Conservation (phyloP, 1,139 yeast species). For the Candida pseudocylindracea region DNA sequence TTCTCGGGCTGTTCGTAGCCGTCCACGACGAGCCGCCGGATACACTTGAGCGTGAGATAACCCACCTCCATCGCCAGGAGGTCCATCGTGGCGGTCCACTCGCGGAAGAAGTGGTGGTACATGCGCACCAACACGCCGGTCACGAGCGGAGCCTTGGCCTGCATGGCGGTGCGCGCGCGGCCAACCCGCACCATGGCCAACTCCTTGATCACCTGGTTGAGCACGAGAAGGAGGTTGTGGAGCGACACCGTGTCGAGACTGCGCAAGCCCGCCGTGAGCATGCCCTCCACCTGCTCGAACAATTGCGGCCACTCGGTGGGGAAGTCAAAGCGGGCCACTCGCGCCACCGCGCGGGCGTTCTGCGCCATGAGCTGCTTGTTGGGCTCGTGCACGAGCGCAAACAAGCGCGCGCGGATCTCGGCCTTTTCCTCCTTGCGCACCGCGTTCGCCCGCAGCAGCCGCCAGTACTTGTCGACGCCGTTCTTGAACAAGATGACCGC, state of each 20-base stretch:
- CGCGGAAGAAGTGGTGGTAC: conserved; percentile 34
- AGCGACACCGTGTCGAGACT: conserved; percentile 11
- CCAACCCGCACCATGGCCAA: conserved; percentile 67
- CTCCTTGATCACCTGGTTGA: conserved; percentile 59
- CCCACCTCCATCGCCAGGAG: conserved; percentile 42
- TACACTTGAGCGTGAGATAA: conserved; percentile 50
- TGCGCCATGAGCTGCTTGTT: conserved; percentile 58
- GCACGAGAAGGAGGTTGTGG: conserved; percentile 38
- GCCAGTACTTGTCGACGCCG: conserved; percentile 70
- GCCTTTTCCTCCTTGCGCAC: conserved; percentile 47
- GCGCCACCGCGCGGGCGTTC: conserved; percentile 63
- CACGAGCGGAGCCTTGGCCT: conserved; percentile 40
- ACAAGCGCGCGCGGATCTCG: conserved; percentile 34
- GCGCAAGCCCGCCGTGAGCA: conserved; percentile 7
- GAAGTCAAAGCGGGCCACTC: conserved; percentile 64
- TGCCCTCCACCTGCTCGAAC: conserved; percentile 34
- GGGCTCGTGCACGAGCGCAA: conserved; percentile 40
- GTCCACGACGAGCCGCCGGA: conserved; percentile 54
- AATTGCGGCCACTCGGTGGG: conserved; percentile 73
- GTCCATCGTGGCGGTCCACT: conserved; percentile 30
- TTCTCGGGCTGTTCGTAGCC: conserved; percentile 54
- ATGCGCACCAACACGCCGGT: conserved; percentile 34
- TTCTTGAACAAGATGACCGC: conserved; percentile 78
- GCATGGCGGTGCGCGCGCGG: conserved; percentile 59
- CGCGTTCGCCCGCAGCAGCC: conserved; percentile 34